Percentiles rank a stretch among this genome's conserved stretches.
phyloP scores from a whole-genome alignment of 257 asterid genomes.

The Cinchona pubescens region DNA sequence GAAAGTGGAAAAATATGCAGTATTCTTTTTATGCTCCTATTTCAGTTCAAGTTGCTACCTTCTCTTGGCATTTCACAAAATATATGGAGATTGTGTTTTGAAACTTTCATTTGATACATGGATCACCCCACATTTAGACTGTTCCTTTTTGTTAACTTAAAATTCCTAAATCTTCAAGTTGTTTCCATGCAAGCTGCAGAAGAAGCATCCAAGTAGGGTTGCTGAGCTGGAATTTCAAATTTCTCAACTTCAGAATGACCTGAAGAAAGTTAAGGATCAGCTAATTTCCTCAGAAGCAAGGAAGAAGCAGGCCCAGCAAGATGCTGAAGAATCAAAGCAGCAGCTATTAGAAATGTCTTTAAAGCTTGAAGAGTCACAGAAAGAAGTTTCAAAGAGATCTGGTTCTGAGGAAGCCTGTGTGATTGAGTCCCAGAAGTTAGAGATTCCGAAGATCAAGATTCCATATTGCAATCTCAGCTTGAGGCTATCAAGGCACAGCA shows the following conservation, averaged over 20 bases:
- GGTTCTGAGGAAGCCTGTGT: conserved; percentile 19
- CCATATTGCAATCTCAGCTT: conserved; percentile 35
- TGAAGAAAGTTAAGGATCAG: conserved; percentile 61
- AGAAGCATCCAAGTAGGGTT: conserved; percentile 49
- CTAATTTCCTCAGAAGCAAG: conserved; percentile 61
- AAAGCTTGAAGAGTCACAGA: conserved; percentile 55
- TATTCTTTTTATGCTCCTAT: neutral
- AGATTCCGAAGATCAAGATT: conserved; percentile 30
- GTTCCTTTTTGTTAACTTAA: neutral
- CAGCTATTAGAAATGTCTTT: conserved; percentile 48
- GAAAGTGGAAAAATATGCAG: neutral
- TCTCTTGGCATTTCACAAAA: neutral
- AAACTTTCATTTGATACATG: neutral
- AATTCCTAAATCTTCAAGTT: neutral
- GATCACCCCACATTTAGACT: neutral
- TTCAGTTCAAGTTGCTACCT: neutral
- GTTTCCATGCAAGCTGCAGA: conserved; percentile 31
- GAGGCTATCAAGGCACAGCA: conserved; percentile 33
- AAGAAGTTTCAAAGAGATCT: conserved; percentile 31
- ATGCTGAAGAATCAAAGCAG: conserved; percentile 63
- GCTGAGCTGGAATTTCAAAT: conserved; percentile 70
- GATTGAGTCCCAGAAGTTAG: conserved; percentile 15
- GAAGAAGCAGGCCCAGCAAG: conserved; percentile 66
- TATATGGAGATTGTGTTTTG: neutral
- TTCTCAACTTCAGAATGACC: conserved; percentile 75